phyloP scores from a whole-genome alignment of 2,329 filamentous ascomycete genomes.

The Fusarium sp. region DNA sequence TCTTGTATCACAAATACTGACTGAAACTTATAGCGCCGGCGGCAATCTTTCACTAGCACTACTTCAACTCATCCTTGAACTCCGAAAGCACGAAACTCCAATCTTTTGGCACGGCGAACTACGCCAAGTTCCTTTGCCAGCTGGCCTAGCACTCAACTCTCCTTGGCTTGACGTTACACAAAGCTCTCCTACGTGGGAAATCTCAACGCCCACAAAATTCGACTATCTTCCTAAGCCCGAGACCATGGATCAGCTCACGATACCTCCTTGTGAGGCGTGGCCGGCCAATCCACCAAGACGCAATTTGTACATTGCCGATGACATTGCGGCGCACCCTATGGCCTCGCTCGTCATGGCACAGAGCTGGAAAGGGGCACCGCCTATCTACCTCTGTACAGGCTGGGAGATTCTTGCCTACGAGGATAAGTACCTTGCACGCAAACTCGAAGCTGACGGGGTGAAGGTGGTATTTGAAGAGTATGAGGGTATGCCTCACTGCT shows the following conservation, averaged over 20 bases:
- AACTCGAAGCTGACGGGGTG: constrained; percentile 68
- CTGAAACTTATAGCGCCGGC: constrained; percentile 66
- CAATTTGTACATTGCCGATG: constrained; percentile 66
- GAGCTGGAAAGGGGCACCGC: constrained; percentile 72
- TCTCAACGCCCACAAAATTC: constrained; percentile 5
- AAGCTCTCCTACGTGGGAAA: constrained; percentile 54
- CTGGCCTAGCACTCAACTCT: constrained; percentile 70
- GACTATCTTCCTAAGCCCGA: constrained; percentile 64
- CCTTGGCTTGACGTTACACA: constrained; percentile 80
- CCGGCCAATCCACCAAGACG: constrained; percentile 65
- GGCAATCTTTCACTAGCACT: constrained; percentile 76
- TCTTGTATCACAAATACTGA: constrained; percentile 24
- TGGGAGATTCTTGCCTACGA: constrained; percentile 80
- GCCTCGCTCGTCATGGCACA: constrained; percentile 69
- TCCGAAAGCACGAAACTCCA: constrained; percentile 59
- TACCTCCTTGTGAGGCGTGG: constrained; percentile 66
- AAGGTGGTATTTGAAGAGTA: constrained; percentile 76
- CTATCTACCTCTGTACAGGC: constrained; percentile 75
- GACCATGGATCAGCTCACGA: constrained; percentile 42
- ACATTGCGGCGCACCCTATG: constrained; percentile 72
- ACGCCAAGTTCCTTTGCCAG: constrained; percentile 73
- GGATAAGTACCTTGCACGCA: constrained; percentile 67
- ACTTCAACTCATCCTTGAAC: constrained; percentile 74
- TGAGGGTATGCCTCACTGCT: constrained; percentile 85
- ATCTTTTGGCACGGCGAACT: constrained; percentile 71